A percentile compares a stretch with the other conserved stretches of the same genome.
phyloP scores from a whole-genome alignment of 2,329 filamentous ascomycete genomes.

The Talaromyces funiculosus region DNA sequence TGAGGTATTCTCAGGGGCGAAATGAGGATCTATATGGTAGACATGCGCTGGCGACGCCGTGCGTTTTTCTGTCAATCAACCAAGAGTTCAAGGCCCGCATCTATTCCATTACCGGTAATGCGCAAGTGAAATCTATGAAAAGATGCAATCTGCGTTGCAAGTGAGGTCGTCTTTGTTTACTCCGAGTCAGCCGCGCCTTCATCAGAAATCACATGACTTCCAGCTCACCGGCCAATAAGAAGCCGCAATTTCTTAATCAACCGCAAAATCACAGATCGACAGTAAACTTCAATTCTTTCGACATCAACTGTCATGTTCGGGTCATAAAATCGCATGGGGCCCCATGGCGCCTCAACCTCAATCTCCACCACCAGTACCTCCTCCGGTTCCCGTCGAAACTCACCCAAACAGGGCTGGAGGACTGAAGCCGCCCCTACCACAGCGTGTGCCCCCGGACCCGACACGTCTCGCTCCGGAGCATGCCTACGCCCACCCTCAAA shows the following conservation, averaged over 20 bases:
- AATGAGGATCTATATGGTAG: not conserved
- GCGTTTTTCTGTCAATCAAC: not conserved
- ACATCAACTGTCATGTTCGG: slow-evolving; percentile 10
- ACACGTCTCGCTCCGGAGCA: slow-evolving; percentile 76
- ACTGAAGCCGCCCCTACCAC: slow-evolving; percentile 30
- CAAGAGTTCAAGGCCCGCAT: not conserved
- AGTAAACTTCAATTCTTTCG: not conserved
- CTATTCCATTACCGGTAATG: not conserved
- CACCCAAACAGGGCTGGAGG: slow-evolving; percentile 39
- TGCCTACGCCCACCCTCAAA: slow-evolving; percentile 60
- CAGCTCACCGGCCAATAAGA: not conserved
- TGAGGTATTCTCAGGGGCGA: not conserved
- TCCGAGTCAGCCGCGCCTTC: not conserved
- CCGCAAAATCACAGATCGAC: not conserved
- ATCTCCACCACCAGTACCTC: slow-evolving; percentile 35
- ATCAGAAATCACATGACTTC: not conserved
- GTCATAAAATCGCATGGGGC: slow-evolving; percentile 11
- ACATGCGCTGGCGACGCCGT: not conserved
- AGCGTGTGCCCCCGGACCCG: slow-evolving; percentile 49
- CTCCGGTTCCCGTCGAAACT: slow-evolving; percentile 43
- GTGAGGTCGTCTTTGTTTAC: not conserved
- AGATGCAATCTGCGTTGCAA: not conserved
- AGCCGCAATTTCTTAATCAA: not conserved
- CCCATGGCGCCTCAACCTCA: slow-evolving; percentile 21
- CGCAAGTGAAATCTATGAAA: not conserved